phyloP scores from a whole-genome alignment of 768 basidiomycete species.

The Paxillus ammoniavirescens region DNA sequence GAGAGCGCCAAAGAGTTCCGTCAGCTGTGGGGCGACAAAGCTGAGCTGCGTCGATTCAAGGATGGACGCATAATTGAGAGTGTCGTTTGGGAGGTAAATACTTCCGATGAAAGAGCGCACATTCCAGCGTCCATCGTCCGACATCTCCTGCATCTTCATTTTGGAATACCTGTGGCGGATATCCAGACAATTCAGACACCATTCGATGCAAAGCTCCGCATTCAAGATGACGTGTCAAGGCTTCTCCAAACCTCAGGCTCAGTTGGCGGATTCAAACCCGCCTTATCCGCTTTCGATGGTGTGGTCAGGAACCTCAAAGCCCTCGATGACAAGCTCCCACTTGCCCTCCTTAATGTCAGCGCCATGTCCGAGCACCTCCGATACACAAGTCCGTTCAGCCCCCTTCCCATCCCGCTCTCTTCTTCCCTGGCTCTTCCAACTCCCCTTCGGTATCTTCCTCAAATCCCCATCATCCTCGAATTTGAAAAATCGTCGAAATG shows the following conservation, averaged over 20 bases:
- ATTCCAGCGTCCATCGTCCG: slow-evolving; percentile 74
- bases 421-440: slow-evolving; percentile 50
- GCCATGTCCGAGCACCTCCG: slow-evolving; percentile 73
- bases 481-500: slow-evolving; percentile 92
- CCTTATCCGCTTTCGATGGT: slow-evolving; percentile 74
- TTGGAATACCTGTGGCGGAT: slow-evolving; percentile 55
- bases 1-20: slow-evolving; percentile 61
- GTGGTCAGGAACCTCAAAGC: slow-evolving; percentile 75
- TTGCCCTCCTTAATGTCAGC: slow-evolving; percentile 73
- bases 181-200: slow-evolving; percentile 56
- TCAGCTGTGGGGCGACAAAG: slow-evolving; percentile 87
- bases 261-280: slow-evolving; percentile 65
- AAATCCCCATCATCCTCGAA: slow-evolving; percentile 76
- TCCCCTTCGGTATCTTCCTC: slow-evolving; percentile 63
- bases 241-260: slow-evolving; percentile 35
- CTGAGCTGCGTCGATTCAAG: slow-evolving; percentile 92
- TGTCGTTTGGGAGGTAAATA: slow-evolving; percentile 93
- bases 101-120: slow-evolving; percentile 73
- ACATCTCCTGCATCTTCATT: slow-evolving; percentile 76
- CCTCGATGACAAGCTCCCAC: slow-evolving; percentile 68
- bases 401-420: slow-evolving; percentile 63
- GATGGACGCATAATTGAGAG: slow-evolving; percentile 91
- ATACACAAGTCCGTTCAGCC: slow-evolving; percentile 82
- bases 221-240: slow-evolving; percentile 53
- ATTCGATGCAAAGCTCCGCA: slow-evolving; percentile 57